A percentile compares a stretch with the other conserved stretches of the same genome.
phyloP scores from a whole-genome alignment of 305 asterid species.

The Withania somnifera region DNA sequence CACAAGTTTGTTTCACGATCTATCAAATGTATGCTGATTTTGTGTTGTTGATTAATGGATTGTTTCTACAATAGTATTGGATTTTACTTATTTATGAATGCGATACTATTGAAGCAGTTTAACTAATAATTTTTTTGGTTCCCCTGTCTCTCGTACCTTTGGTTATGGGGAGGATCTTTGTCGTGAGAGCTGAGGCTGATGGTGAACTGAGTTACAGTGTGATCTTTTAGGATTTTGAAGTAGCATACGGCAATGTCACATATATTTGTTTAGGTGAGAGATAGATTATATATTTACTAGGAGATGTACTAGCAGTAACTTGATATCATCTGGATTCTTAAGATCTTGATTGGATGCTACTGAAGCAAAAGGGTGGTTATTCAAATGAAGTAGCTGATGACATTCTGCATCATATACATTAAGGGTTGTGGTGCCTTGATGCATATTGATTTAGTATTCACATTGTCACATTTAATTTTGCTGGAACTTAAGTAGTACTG shows the following conservation, averaged over 20 bases:
- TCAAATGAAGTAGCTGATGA: neutral
- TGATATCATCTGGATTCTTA: neutral
- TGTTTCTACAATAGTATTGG: neutral
- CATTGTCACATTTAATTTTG: neutral
- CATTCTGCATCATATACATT: neutral
- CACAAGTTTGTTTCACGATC: neutral
- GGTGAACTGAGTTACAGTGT: neutral
- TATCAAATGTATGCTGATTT: neutral
- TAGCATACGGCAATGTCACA: neutral
- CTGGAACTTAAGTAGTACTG: neutral
- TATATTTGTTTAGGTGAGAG: neutral
- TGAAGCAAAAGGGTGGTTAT: neutral
- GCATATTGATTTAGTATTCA: neutral
- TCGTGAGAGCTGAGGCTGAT: neutral
- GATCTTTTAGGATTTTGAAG: neutral
- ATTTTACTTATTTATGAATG: neutral
- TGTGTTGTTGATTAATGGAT: neutral
- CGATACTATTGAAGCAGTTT: neutral
- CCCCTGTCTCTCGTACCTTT: neutral
- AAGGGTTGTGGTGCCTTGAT: neutral
- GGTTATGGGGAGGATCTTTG: neutral
- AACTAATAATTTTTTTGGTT: neutral
- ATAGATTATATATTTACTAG: neutral
- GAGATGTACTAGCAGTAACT: neutral
- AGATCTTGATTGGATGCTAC: neutral